phyloP scores from a whole-genome alignment of 2,329 filamentous ascomycete genomes.

The Stagonosporopsis tanaceti region DNA sequence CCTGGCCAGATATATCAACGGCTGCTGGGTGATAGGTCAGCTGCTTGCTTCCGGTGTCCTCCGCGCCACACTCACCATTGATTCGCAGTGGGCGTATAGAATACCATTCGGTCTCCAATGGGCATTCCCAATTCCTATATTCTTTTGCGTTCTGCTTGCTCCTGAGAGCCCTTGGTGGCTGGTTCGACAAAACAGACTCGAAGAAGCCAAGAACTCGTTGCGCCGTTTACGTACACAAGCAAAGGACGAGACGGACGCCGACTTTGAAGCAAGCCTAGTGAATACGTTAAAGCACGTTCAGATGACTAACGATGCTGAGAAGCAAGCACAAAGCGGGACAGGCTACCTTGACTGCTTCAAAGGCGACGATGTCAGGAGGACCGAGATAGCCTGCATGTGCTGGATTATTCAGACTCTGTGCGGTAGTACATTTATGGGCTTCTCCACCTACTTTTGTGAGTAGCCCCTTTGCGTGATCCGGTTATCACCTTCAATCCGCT shows the following conservation, averaged over 20 bases:
- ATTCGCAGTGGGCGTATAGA: slow-evolving; percentile 68
- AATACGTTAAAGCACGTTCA: slow-evolving; percentile 68
- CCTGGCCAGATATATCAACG: slow-evolving; percentile 36
- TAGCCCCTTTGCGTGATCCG: background rate
- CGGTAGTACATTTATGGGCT: slow-evolving; percentile 34
- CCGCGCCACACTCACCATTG: slow-evolving; percentile 66
- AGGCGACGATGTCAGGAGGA: slow-evolving; percentile 78
- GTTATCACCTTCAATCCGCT: background rate
- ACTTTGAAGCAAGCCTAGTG: slow-evolving; percentile 10
- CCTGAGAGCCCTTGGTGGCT: slow-evolving; percentile 77
- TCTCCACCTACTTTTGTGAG: slow-evolving; percentile 52
- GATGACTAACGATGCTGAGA: slow-evolving; percentile 79
- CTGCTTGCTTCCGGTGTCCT: slow-evolving; percentile 73
- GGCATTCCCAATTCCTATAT: slow-evolving; percentile 63
- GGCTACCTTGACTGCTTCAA: slow-evolving; percentile 83
- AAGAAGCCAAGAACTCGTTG: slow-evolving; percentile 63
- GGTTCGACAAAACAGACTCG: slow-evolving; percentile 67
- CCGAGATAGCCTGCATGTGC: slow-evolving; percentile 67
- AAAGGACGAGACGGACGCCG: slow-evolving; percentile 15
- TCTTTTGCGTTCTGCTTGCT: slow-evolving; percentile 69
- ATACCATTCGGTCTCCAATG: slow-evolving; percentile 70
- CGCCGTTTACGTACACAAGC: slow-evolving; percentile 21
- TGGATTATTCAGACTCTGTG: slow-evolving; percentile 53
- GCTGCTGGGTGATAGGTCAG: slow-evolving; percentile 59
- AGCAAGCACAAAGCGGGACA: slow-evolving; percentile 69